Percentiles rank a stretch among this genome's conserved stretches.
Conservation (phyloP, 208 protist species). For the Histomonas meleagridis region DNA sequence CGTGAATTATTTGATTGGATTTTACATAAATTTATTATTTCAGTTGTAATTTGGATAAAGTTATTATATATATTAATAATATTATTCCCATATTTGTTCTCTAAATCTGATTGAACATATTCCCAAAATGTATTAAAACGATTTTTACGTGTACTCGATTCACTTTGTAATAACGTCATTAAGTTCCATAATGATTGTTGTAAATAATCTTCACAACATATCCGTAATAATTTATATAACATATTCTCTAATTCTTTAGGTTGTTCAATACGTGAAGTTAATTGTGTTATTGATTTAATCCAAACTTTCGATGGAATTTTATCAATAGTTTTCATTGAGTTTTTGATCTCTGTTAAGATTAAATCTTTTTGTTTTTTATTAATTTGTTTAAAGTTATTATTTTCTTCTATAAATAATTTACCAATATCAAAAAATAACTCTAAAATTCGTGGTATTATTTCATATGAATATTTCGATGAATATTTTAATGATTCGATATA, state of each 20-base stretch:
- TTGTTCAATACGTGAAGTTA: conserved; percentile 26
- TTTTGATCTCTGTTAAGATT: not conserved
- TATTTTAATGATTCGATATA: not conserved
- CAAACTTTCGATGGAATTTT: not conserved
- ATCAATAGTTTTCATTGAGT: not conserved
- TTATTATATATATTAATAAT: no score
- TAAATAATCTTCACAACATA: not conserved
- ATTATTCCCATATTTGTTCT: not conserved
- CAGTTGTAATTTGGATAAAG: not conserved
- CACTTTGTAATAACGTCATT: not conserved
- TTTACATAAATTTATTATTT: not conserved
- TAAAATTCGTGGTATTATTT: not conserved
- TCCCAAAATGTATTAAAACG: not conserved
- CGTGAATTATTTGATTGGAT: not conserved
- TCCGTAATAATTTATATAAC: not conserved
- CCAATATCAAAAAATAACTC: not conserved
- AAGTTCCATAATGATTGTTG: not conserved
- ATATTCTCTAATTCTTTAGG: not conserved
- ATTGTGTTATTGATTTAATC: not conserved
- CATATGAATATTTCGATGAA: not conserved
- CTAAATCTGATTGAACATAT: no score
- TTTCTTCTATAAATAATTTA: not conserved
- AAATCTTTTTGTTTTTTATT: not conserved
- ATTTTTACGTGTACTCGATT: not conserved
- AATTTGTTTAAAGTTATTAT: not conserved